Base-by-base conservation (phyloP, 371 early-diverging fungal genomes). In the Zopfochytrium polystomum region DNA sequence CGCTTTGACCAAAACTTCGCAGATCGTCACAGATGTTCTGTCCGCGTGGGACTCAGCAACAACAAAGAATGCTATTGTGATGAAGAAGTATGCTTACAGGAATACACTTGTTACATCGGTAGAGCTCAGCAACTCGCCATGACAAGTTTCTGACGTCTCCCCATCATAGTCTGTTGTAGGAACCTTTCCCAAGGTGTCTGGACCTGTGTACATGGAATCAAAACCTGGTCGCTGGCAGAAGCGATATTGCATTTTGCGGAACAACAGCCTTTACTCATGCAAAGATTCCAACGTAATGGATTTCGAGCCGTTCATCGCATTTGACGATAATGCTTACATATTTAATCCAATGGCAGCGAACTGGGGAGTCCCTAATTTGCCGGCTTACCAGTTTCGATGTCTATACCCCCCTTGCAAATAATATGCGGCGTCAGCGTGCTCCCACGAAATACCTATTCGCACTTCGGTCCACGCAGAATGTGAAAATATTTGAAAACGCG, bases 381-480 rank as follows among this genome's bases (percentile, higher is more conserved):
- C 62, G 78, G 48, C 72, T 96, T 38, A 80, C 79, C 22, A 81
- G 81, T 58, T 90, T 85, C 74, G 80, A 80, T 51, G 89, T 91
- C 2, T 93, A 90, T 70, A 87, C 91, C 13, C 74, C 86, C 33
- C 77, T 80, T 3, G 74, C 34, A 20, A 23, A 45, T 5, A 61
- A 60, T 22, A 38, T 79, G 47, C 69, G 80, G 7, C 71, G 77
- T 3, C 80, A 81, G 50, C 83, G 82, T 52, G 65, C 89, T 7
- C 92, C 93, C 0, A 91, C 92, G 22, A 71, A 84, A 15, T 92
- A 77, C 76, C 83, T 86, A 18, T 90, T 96, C 80, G 89, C 89
- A 0, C 74, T 96, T 13, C 87, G 92, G 70, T 89, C 90, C 0
- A 88, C 89, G 62, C 81, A 88, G 58, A 82, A 80, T 55, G 68